Base-by-base conservation (phyloP, 2,329 filamentous ascomycete genomes). In the Colletotrichum magnum region DNA sequence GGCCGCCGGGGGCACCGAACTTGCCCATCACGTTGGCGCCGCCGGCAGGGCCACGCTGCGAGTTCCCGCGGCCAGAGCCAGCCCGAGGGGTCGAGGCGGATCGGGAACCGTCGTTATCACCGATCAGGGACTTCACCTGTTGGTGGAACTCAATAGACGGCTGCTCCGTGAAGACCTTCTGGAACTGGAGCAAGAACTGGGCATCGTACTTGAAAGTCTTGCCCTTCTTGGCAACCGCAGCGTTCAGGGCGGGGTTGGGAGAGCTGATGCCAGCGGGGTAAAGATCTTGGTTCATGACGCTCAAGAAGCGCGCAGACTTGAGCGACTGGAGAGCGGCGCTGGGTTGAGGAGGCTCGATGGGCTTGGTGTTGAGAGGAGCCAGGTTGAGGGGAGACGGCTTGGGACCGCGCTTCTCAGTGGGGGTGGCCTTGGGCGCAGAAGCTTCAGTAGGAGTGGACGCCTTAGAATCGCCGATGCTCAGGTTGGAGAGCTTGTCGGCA, bases 141-240 rank as follows among this genome's bases (percentile, higher is more conserved):
- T 92, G 87, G 77, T 97, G 93, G 89, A 97, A 99, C 77, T 98
- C 95, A 51, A 95, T 82, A 0, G 94, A 97, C 15, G 96, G 96
- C 83, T 98, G 97, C 85, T 99, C 96, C 72, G 94, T 97, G 84
- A 98, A 99, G 21, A 97, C 94, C 75, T 89, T 89, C 83, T 98
- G 94, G 87, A 99, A 99, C 79, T 99, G 96, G 36, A 99, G 87
- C 82, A 99, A 85, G 86, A 99, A 99, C 75, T 92, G 92, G 76
- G 95, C 93, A 82, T 98, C 94, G 81, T 99, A 99, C 80, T 97
- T 95, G 85, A 97, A 97, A 50, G 90, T 92, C 80, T 90, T 92
- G 70, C 90, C 90, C 84, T 95, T 95, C 80, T 92, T 93, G 41
- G 89, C 87, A 32, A 94, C 92, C 16, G 92, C 92, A 48, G 88